A percentile compares a stretch with the other conserved stretches of the same genome.
Conservation (phyloP, 805 yeast species). For the Cyberlindnera japonica region DNA sequence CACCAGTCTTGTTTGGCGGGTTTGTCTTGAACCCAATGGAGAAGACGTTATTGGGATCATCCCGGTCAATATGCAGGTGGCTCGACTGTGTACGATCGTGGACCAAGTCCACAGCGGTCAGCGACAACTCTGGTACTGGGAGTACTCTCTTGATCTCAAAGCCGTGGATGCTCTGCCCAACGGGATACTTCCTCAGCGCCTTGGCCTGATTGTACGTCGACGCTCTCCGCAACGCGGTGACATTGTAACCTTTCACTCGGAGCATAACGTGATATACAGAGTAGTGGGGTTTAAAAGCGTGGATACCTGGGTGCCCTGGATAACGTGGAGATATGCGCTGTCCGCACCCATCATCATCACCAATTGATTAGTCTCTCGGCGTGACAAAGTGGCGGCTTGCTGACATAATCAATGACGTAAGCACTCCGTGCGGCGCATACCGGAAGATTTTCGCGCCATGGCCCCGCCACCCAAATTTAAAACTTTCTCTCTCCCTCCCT, state of each 20-base stretch:
- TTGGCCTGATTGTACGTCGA: slow-evolving; percentile 32
- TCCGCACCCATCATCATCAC: no score
- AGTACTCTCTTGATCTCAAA: slow-evolving; percentile 60
- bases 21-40: slow-evolving; percentile 88
- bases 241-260: not conserved
- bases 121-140: slow-evolving; percentile 75
- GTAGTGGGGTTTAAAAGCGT: no score
- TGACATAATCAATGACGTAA: no score
- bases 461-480: slow-evolving; percentile 2
- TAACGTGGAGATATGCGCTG: no score
- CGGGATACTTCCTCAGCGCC: slow-evolving; percentile 51
- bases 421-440: no score
- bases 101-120: slow-evolving; percentile 69
- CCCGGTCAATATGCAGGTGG: slow-evolving; percentile 82
- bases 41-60: slow-evolving; percentile 84
- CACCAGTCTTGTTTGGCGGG: slow-evolving; percentile 93
- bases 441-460: slow-evolving; percentile 3
- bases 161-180: slow-evolving; percentile 63
- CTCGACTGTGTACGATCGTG: slow-evolving; percentile 71
- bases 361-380: no score
- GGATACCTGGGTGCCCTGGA: no score
- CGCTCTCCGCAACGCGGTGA: slow-evolving; percentile 14
- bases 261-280: no score
- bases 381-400: not conserved
- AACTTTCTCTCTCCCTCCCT: no score